Evolutionary conservation across 1,284 basidiomycete species (phyloP).

Genomic region (Microbotryomycetes sp.): DNA sequence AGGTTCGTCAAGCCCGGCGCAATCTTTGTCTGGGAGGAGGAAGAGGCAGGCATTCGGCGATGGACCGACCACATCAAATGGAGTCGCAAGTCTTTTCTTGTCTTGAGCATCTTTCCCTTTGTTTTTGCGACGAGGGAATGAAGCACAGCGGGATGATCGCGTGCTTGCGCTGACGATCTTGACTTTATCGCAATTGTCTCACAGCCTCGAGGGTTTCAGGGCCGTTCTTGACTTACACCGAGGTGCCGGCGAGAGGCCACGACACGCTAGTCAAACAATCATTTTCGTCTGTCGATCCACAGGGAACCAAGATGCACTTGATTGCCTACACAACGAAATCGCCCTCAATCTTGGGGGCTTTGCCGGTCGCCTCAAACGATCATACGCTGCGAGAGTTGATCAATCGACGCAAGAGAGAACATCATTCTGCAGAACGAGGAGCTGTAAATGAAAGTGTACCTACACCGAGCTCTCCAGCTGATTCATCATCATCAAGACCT

Average conservation of each 20-base stretch:
- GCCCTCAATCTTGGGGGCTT: slow-evolving; percentile 7
- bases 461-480: no score
- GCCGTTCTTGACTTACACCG: slow-evolving; percentile 38
- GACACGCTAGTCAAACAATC: slow-evolving; percentile 36
- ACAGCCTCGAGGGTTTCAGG: slow-evolving; percentile 38
- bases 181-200: neutral
- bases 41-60: slow-evolving; percentile 36
- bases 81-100: slow-evolving; percentile 32
- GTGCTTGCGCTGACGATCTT: neutral
- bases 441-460: no score
- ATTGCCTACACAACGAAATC: slow-evolving; percentile 35
- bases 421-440: slow-evolving; percentile 29
- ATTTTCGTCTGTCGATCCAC: slow-evolving; percentile 32
- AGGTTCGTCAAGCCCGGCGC: slow-evolving; percentile 35
- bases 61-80: slow-evolving; percentile 40
- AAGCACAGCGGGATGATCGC: no score
- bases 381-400: slow-evolving; percentile 11
- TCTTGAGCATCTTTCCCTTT: no score
- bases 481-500: neutral
- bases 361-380: slow-evolving; percentile 27
- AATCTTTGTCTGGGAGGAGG: slow-evolving; percentile 38
- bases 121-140: no score
- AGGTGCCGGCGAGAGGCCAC: slow-evolving; percentile 27
- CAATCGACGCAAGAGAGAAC: slow-evolving; percentile 4
- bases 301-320: slow-evolving; percentile 35